Evolutionary conservation across 2,329 filamentous ascomycete species (phyloP), one percentile per base, ranked within the genome.

Genomic region (Aureobasidium sp.): DNA sequence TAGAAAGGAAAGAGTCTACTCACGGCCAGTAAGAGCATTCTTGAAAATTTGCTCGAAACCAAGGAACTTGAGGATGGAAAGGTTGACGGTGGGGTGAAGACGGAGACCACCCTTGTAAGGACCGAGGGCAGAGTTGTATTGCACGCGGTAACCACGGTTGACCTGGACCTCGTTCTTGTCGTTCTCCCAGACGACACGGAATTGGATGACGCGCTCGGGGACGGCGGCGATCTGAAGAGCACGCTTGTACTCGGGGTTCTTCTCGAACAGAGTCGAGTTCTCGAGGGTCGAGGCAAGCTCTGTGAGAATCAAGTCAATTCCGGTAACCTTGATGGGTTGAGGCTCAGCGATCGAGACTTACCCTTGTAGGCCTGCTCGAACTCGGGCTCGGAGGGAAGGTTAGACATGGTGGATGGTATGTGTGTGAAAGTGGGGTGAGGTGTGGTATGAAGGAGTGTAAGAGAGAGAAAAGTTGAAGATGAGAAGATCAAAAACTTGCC

Each of bases 11-110:
- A 34, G 31, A 34, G 9, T 34, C 11, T 64, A 85, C 89, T 82
- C 81, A 92, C 89, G 80, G 73, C 94, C 94, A 65, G 94, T 97
- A 69, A 97, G 82, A 69, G 94, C 94, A 90, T 97, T 97, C 86
- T 97, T 97, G 85, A 97, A 97, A 80, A 93, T 95, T 82, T 97
- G 94, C 86, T 99, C 94, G 73, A 97, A 97, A 68, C 93, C 94
- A 74, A 99, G 84, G 81, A 97, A 97, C 83, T 99, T 99, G 72
- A 99, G 85, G 72, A 85, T 82, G 62, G 80, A 84, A 60, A 87
- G 80, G 75, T 87, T 94, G 77, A 94, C 90, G 12, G 87, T 87
- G 66, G 93, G 94, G 78, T 99, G 94, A 78, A 99, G 91, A 70
- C 94, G 85, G 69, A 97, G 87, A 75, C 94, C 94, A 68, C 94